phyloP scores from a whole-genome alignment of 306 rosid species.

The Gleditsia sinensis region DNA sequence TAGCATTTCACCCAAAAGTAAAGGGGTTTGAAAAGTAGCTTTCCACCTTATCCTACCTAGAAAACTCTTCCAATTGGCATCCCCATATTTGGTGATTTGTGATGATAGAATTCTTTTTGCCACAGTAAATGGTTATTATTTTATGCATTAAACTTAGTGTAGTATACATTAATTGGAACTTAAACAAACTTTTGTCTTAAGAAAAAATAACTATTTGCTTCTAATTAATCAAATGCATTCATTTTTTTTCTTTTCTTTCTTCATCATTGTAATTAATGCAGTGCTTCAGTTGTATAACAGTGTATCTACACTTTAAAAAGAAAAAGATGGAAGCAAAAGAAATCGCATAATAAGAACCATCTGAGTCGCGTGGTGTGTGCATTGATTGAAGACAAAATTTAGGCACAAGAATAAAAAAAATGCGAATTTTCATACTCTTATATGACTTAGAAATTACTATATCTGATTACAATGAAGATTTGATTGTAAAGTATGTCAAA shows the following conservation, averaged over 20 bases:
- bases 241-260: neutral
- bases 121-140: neutral
- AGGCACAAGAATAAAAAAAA: constrained; percentile 23
- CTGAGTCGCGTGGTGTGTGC: neutral
- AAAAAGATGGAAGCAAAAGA: neutral
- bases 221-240: neutral
- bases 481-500: constrained; percentile 13
- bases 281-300: neutral
- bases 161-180: too few species aligned
- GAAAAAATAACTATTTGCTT: constrained; percentile 10
- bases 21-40: neutral
- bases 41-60: neutral
- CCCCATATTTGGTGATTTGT: neutral
- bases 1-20: neutral
- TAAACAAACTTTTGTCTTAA: neutral
- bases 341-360: neutral
- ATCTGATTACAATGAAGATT: constrained; percentile 25
- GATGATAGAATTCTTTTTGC: neutral
- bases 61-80: neutral
- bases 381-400: constrained; percentile 22
- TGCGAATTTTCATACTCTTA: neutral
- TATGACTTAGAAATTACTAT: neutral
- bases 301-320: neutral
- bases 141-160: neutral
- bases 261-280: neutral